Conservation (phyloP, 768 basidiomycete species). For the Lyophyllum semitale region DNA sequence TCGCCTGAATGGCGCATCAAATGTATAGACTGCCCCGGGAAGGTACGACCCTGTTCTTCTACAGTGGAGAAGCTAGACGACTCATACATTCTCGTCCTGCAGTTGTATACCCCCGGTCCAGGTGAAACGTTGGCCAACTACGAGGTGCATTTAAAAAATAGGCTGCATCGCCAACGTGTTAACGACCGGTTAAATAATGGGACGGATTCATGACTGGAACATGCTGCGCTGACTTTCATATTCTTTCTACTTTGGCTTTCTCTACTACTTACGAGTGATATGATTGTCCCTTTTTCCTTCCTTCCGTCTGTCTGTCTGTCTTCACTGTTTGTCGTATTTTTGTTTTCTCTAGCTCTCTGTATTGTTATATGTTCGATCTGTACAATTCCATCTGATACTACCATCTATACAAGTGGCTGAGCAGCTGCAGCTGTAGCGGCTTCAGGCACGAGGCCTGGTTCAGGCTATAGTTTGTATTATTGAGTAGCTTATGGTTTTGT, state of each 20-base stretch:
- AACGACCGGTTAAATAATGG: constrained; percentile 49
- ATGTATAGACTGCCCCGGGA: constrained; percentile 91
- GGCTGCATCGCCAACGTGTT: constrained; percentile 76
- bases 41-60: constrained; percentile 49
- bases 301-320: constrained; percentile 8
- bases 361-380: constrained; percentile 37
- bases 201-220: constrained; percentile 21
- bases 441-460: not conserved
- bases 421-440: not conserved
- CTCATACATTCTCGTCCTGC: not conserved
- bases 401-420: not conserved
- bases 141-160: constrained; percentile 89
- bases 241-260: constrained; percentile 6
- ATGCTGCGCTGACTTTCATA: too few species aligned
- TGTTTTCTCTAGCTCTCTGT: constrained; percentile 27
- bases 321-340: not conserved
- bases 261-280: constrained; percentile 3
- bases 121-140: constrained; percentile 87
- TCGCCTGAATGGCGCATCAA: constrained; percentile 87
- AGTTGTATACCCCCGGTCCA: constrained; percentile 92
- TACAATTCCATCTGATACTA: constrained; percentile 13
- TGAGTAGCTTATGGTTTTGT: too few species aligned
- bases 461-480: too few species aligned
- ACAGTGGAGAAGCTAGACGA: not conserved
- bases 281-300: constrained; percentile 8